Evolutionary conservation across 2,329 filamentous ascomycete genomes (phyloP).

Genomic region (Seiridium cupressi): DNA sequence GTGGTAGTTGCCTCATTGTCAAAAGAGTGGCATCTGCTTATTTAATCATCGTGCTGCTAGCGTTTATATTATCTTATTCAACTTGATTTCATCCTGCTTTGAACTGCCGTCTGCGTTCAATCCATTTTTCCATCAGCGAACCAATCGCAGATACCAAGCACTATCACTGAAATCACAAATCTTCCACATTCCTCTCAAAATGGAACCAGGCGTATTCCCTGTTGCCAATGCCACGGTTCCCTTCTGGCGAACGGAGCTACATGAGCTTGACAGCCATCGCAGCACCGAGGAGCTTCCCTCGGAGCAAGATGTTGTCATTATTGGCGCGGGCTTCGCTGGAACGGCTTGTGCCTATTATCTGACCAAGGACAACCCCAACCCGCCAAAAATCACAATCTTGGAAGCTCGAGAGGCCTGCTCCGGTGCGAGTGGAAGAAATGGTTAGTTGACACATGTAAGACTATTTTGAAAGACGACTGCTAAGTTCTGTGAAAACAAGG

Average conservation of each 20-base stretch:
- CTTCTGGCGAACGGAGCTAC: conserved; percentile 3
- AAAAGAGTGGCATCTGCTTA: no score
- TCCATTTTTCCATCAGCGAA: no score
- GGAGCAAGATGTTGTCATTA: conserved; percentile 7
- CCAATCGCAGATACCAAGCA: no score
- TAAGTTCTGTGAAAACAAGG: not conserved
- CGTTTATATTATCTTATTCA: not conserved
- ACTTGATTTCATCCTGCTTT: no score
- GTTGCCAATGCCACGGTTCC: conserved; percentile 3
- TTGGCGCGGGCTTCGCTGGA: conserved; percentile 9
- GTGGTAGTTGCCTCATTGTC: no score
- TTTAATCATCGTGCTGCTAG: no score
- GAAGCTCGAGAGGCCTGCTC: conserved; percentile 10
- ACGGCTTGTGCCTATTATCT: conserved; percentile 7
- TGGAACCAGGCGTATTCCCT: not conserved
- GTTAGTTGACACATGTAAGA: not conserved
- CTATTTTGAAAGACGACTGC: not conserved
- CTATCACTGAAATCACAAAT: not conserved
- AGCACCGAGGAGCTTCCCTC: conserved; percentile 7
- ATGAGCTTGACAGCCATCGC: conserved; percentile 7
- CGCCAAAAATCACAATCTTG: conserved; percentile 8
- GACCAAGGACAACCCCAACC: not conserved
- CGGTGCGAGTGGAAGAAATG: conserved; percentile 9
- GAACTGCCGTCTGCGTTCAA: no score
- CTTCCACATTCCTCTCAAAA: not conserved